Conservation (phyloP, 176 grass and related monocot species). For the Eragrostis nindensis region DNA sequence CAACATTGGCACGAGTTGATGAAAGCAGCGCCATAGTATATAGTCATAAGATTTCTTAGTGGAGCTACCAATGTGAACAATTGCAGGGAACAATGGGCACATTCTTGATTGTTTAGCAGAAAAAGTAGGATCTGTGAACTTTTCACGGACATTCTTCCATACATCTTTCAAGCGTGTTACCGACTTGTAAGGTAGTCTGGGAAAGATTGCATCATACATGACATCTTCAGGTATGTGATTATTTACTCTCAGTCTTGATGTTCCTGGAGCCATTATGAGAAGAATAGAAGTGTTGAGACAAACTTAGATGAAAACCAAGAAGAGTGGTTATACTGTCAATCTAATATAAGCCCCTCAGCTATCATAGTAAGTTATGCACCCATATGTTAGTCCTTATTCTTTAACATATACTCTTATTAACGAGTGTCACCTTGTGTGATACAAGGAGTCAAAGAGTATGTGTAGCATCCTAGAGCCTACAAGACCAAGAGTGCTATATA, state of each 20-base stretch:
- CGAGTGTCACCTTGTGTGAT: no score
- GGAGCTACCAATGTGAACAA: neutral
- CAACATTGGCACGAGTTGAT: neutral
- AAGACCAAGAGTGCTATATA: no score
- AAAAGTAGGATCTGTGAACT: neutral
- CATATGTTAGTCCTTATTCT: no score
- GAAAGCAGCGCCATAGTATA: neutral
- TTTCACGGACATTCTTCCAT: neutral
- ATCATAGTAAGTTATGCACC: no score
- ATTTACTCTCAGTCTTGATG: neutral
- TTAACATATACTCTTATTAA: no score
- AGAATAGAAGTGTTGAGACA: neutral
- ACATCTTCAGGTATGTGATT: neutral
- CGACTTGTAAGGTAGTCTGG: neutral
- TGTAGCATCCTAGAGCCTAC: no score
- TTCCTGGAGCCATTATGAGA: neutral
- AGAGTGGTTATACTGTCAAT: no score
- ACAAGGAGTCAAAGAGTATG: no score
- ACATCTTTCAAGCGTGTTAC: neutral
- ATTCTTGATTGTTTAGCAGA: neutral
- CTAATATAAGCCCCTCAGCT: no score
- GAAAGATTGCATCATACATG: neutral
- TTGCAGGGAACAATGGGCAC: neutral
- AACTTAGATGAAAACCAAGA: no score
- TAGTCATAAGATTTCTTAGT: no score